phyloP scores from a whole-genome alignment of 345 rosid genomes.

The Psidium friedrichsthalianum region DNA sequence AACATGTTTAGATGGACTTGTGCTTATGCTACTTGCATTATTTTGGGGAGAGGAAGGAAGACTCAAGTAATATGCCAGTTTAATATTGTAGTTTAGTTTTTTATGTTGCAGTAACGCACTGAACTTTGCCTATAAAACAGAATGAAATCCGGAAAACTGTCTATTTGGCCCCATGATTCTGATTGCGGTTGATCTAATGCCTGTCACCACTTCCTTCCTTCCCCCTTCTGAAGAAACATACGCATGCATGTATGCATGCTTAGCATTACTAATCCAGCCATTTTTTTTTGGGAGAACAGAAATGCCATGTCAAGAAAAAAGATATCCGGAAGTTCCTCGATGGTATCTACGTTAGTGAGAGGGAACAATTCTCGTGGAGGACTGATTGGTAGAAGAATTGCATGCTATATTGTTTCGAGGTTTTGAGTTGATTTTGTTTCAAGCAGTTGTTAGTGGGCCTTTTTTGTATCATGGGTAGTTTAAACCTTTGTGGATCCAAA shows the following conservation, averaged over 20 bases:
- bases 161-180: background rate
- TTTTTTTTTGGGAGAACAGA: constrained; percentile 9
- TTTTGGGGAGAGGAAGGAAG: background rate
- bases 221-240: background rate
- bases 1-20: background rate
- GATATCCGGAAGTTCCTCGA: constrained; percentile 65
- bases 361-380: constrained; percentile 27
- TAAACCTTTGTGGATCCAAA: background rate
- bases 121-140: background rate
- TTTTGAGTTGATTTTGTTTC: background rate
- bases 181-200: background rate
- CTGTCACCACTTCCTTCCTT: background rate
- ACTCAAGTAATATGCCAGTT: background rate
- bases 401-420: background rate
- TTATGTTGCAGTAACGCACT: background rate
- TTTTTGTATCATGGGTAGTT: background rate
- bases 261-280: background rate
- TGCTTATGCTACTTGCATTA: background rate
- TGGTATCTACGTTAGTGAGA: constrained; percentile 60
- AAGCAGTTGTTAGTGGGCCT: background rate
- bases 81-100: background rate
- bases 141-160: background rate
- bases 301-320: constrained; percentile 57
- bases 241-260: background rate
- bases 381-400: background rate